A percentile compares a stretch with the other conserved stretches of the same genome.
Evolutionary conservation across 2,329 filamentous ascomycete species (phyloP).

Genomic region (Ambrosiella xylebori): DNA sequence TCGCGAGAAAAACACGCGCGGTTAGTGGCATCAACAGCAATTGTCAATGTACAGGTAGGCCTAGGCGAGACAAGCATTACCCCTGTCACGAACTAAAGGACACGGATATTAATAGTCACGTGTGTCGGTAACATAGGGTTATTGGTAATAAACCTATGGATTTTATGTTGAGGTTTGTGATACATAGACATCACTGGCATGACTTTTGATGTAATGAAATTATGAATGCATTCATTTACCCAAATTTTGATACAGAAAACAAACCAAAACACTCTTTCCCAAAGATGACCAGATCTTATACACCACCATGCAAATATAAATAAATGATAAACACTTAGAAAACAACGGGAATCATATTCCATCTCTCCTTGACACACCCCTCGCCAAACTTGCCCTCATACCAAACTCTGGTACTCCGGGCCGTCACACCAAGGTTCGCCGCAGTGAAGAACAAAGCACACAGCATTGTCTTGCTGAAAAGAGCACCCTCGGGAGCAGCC

Average conservation of each 20-base stretch:
- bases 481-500: constrained; percentile 48
- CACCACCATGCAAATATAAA: not conserved
- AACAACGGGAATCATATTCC: constrained; percentile 60
- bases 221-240: not conserved
- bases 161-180: too few relatives aligned
- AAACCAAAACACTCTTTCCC: not conserved
- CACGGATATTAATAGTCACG: too few relatives aligned
- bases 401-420: constrained; percentile 61
- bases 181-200: too few relatives aligned
- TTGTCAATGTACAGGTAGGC: too few relatives aligned
- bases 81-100: too few relatives aligned
- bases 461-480: constrained; percentile 57
- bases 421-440: constrained; percentile 68
- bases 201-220: too few relatives aligned
- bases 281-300: not conserved
- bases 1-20: too few relatives aligned
- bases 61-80: too few relatives aligned
- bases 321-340: constrained; percentile 26
- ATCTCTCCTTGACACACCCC: constrained; percentile 42
- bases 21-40: too few relatives aligned
- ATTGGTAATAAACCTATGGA: too few relatives aligned
- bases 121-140: too few relatives aligned
- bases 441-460: constrained; percentile 55
- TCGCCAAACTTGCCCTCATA: constrained; percentile 58
- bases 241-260: not conserved